Evolutionary conservation across 2,329 filamentous ascomycete species (phyloP), one percentile per base, ranked within the genome.

Genomic region (Grosmannia huntii): DNA sequence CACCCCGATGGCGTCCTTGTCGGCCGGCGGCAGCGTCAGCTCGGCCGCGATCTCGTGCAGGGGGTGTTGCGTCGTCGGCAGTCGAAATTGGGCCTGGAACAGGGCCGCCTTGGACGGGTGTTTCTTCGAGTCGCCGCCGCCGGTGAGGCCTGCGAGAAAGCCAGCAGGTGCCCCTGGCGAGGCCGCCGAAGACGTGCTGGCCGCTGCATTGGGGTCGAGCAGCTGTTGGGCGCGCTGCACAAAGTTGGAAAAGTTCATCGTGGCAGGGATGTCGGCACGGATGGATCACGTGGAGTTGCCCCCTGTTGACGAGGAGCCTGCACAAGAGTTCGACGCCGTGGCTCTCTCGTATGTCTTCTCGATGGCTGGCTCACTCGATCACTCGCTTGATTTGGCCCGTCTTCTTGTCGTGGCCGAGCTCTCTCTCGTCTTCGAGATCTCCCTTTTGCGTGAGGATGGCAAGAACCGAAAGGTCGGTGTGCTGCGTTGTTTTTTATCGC

Each of bases 21-120:
- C 61, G 21, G 61, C 55, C 23, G 55, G 84, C 58, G 86, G 85
- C 60, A 99, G 88, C 59, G 90, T 95, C 60, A 99, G 83, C 76
- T 99, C 94, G 68, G 94, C 91, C 61, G 88, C 90, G 73, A 99
- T 96, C 76, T 99, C 94, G 74, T 95, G 90, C 59, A 97, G 81
- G 58, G 94, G 94, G 62, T 88, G 91, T 73, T 99, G 92, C 46
- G 89, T 87, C 68, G 90, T 84, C 52, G 94, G 94, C 38, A 99
- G 86, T 64, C 94, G 89, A 76, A 99, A 99, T 73, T 99, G 94
- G 71, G 87, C 86, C 75, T 94, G 90, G 76, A 97, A 99, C 60
- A 97, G 83, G 56, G 87, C 86, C 58, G 90, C 85, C 75, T 96
- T 97, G 68, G 91, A 92, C 55, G 91, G 90, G 69, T 89, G 87